Evolutionary conservation across 139 green algal species (phyloP), one percentile per base, ranked within the genome.

Genomic region (Chlorella sorokiniana): DNA sequence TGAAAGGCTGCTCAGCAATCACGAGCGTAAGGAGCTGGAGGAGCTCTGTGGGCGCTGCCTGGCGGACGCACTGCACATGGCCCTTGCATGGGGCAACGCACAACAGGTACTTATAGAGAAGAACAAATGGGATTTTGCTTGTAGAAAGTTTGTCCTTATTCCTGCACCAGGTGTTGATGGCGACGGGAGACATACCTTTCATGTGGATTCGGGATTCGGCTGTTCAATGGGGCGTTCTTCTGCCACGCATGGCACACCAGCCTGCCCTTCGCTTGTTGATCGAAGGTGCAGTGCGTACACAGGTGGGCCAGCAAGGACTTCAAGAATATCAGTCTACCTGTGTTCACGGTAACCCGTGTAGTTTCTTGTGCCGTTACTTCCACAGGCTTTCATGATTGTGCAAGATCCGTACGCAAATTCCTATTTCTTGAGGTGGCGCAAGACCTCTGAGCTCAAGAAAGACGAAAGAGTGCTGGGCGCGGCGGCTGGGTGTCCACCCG

Each of bases 331-430:
- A n/a, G 22, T 3, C 52, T 27, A 61, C 52, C 52, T 4, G 22
- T 61, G 25, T 3, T 27, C 9, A 61, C 22, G 3, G 52, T 10
- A 23, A 65, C 59, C 35, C 54, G 54, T 63, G 54, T 63, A 22
- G 18, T 22, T 63, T 16, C 54, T 27, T 38, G 62, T 67, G 62
- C 62, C 62, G 10, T 1, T 64, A 1, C 56, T 33, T 64, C 23
- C 31, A 31, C 81, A 86, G 67, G 82, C 90, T 22, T 91, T 84
- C 79, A 93, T 88, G 70, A 92, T 93, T 61, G n/a, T 92, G 23
- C 85, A 90, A 52, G 90, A 93, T 61, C 87, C 89, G 0, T 93
- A 87, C 69, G 90, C 90, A n/a, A 93, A 93, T 52, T 71, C 85
- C 0, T 93, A 89, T 68, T 87, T 87, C 41, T 78, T 72, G 0